phyloP scores from a whole-genome alignment of 768 basidiomycete genomes.

The Russula griseocarnosa region DNA sequence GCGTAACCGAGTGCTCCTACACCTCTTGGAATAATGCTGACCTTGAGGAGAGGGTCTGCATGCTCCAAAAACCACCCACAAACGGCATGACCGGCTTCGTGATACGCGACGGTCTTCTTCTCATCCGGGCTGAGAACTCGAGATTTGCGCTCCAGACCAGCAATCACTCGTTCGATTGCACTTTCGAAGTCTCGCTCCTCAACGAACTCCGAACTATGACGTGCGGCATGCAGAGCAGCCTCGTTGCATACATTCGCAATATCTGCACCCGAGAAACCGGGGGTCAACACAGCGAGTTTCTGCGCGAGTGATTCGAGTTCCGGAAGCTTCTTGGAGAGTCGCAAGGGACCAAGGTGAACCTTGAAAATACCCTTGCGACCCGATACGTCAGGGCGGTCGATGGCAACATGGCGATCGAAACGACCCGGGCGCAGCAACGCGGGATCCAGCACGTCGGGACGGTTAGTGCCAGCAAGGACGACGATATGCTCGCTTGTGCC shows the following conservation, averaged over 20 bases:
- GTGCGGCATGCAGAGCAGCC: conserved; percentile 91
- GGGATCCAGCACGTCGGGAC: conserved; percentile 92
- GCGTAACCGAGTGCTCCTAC: conserved; percentile 95
- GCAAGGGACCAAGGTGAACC: conserved; percentile 85
- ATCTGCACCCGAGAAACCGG: conserved; percentile 97
- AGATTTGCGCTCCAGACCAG: conserved; percentile 94
- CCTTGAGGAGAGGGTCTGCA: conserved; percentile 94
- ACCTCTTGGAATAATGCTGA: conserved; percentile 96
- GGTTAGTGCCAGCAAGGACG: conserved; percentile 93
- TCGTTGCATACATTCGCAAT: conserved; percentile 99
- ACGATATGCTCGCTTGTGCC: conserved; percentile 96
- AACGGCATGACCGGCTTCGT: conserved; percentile 98
- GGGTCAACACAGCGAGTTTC: conserved; percentile 93
- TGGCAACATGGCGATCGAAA: conserved; percentile 94
- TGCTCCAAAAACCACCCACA: conserved; percentile 99
- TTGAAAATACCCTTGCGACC: conserved; percentile 92
- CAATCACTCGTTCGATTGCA: conserved; percentile 97
- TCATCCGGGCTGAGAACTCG: conserved; percentile 90
- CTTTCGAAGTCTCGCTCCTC: conserved; percentile 88
- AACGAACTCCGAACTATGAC: conserved; percentile 73
- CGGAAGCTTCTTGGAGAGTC: conserved; percentile 53
- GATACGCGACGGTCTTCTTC: conserved; percentile 98
- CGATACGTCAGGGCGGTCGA: conserved; percentile 91
- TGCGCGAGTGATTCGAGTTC: conserved; percentile 64
- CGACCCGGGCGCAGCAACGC: conserved; percentile 97